Evolutionary conservation across 2,329 filamentous ascomycete genomes (phyloP).

Genomic region (Fusarium sarcochroum): DNA sequence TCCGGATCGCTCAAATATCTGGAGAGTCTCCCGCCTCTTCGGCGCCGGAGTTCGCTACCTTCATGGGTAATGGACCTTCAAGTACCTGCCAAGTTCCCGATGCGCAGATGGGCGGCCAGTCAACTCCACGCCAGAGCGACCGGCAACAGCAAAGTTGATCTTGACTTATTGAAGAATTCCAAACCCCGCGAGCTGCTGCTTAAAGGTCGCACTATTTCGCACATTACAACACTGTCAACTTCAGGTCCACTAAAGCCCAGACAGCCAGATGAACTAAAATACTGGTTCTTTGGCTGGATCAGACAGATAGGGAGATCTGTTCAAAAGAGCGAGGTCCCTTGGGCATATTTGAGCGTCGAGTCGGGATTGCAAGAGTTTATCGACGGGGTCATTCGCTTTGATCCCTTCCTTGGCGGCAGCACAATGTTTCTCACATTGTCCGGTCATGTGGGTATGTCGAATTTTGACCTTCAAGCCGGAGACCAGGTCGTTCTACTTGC

Average conservation of each 20-base stretch:
- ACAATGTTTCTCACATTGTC: conserved; percentile 24
- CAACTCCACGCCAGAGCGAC: conserved; percentile 24
- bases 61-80: conserved; percentile 38
- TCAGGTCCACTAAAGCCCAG: conserved; percentile 14
- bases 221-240: conserved; percentile 19
- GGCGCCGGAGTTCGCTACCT: conserved; percentile 11
- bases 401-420: conserved; percentile 28
- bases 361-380: conserved; percentile 27
- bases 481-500: conserved; percentile 26
- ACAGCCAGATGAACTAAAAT: conserved; percentile 12
- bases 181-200: conserved; percentile 11
- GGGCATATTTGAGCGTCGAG: conserved; percentile 16
- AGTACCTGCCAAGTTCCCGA: conserved; percentile 29
- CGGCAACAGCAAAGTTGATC: conserved; percentile 21
- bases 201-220: conserved; percentile 8
- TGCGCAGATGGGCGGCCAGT: conserved; percentile 29
- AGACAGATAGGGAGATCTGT: conserved; percentile 15
- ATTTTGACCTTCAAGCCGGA: conserved; percentile 15
- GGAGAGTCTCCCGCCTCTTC: conserved; percentile 26
- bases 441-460: conserved; percentile 23
- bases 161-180: conserved; percentile 18
- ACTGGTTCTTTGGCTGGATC: conserved; percentile 29
- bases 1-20: conserved; percentile 29
- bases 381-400: conserved; percentile 26
- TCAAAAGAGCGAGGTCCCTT: conserved; percentile 11